phyloP scores from a whole-genome alignment of 345 rosid genomes.

The Angophora floribunda region DNA sequence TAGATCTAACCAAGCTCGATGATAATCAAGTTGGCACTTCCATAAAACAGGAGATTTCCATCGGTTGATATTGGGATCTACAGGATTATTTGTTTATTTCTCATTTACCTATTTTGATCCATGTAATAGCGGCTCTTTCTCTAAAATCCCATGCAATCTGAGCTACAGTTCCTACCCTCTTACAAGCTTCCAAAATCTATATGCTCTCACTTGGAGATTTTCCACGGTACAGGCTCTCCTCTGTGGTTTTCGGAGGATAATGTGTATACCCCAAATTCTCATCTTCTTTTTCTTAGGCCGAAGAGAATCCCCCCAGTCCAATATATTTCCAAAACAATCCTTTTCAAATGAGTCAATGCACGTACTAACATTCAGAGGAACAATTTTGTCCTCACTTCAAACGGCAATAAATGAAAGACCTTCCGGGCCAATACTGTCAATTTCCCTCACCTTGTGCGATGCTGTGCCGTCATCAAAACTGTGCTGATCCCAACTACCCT shows the following conservation, averaged over 20 bases:
- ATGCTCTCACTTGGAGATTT: background rate
- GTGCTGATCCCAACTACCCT: background rate
- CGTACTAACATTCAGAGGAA: background rate
- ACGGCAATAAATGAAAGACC: background rate
- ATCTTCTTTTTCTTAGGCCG: background rate
- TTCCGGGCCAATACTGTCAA: background rate
- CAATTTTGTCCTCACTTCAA: background rate
- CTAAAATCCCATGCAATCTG: background rate
- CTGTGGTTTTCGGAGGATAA: background rate
- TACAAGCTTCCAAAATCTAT: background rate
- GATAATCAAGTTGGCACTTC: background rate
- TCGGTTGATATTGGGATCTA: accelerated
- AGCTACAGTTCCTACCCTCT: background rate
- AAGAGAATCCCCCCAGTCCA: background rate
- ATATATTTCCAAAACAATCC: background rate
- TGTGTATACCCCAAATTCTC: background rate
- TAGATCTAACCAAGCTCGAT: background rate
- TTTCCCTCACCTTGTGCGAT: background rate
- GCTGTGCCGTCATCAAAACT: background rate
- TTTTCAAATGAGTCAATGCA: background rate
- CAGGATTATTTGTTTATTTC: background rate
- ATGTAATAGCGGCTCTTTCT: background rate
- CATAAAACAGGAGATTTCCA: background rate
- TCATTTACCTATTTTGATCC: background rate
- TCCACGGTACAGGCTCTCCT: background rate